These are phyloP conservation scores for Coemansia sp. DNA, from an alignment of 192 early-diverging fungal species.

Conservation along the genomic window DNA sequence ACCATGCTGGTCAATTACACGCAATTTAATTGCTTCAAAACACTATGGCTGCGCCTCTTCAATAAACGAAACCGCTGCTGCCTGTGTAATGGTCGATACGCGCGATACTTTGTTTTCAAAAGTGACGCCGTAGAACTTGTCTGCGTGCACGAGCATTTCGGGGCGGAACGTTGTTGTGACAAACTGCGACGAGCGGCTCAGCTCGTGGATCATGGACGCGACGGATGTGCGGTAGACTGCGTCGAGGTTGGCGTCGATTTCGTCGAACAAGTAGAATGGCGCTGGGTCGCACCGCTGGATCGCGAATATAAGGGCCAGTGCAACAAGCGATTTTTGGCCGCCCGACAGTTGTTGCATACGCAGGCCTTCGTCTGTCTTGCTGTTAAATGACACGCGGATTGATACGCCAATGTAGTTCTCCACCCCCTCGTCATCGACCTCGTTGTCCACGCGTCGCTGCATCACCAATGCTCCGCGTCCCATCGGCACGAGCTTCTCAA, in stretches of 20 bases:
- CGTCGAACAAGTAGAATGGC: conserved; percentile 99
- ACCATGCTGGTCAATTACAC: too few relatives aligned
- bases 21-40: neutral
- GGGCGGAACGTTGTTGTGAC: conserved; percentile 98
- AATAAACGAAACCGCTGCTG: conserved; percentile 67
- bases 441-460: conserved; percentile 61
- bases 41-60: conserved; percentile 36
- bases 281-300: conserved; percentile 98
- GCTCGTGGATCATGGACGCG: conserved; percentile 90
- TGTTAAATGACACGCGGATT: conserved; percentile 93
- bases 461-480: conserved; percentile 86
- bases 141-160: conserved; percentile 85
- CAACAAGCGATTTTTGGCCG: conserved; percentile 97
- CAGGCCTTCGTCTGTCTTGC: conserved; percentile 79
- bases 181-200: conserved; percentile 87
- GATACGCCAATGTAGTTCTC: conserved; percentile 91
- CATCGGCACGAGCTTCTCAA: conserved; percentile 84
- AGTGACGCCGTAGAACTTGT: conserved; percentile 97
- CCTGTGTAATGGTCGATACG: conserved; percentile 72
- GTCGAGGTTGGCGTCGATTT: conserved; percentile 98
- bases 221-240: conserved; percentile 92
- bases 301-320: conserved; percentile 94
- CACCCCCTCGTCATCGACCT: conserved; percentile 46
- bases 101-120: conserved; percentile 94
- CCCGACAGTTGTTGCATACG: conserved; percentile 95